These are phyloP conservation scores for Narthecium ossifragum DNA, from an alignment of 106 monocot genomes.

Conservation along the genomic window DNA sequence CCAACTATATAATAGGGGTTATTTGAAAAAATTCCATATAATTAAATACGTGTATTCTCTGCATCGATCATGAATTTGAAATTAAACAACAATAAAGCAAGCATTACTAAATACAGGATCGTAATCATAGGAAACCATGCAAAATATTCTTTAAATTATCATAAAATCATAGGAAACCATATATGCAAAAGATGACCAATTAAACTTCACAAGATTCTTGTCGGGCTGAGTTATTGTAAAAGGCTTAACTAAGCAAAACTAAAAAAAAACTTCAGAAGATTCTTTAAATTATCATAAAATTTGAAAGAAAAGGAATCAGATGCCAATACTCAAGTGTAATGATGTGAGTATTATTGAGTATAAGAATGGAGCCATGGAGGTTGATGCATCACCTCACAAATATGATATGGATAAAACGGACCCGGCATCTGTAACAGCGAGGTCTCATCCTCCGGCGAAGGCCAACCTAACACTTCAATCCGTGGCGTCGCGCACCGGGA, in stretches of 20 bases:
- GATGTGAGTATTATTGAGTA: too few relatives aligned
- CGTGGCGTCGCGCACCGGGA: background rate
- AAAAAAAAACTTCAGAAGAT: too few relatives aligned
- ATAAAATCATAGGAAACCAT: too few relatives aligned
- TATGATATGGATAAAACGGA: background rate
- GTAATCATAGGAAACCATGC: too few relatives aligned
- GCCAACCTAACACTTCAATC: background rate
- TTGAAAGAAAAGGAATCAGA: background rate
- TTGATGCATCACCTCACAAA: background rate
- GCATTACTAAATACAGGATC: too few relatives aligned
- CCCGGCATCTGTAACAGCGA: conserved; percentile 1
- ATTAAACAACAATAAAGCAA: too few relatives aligned
- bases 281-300: background rate
- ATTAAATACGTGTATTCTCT: too few relatives aligned
- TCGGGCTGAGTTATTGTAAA: background rate
- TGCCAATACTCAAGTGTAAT: too few relatives aligned
- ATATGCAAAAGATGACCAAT: background rate
- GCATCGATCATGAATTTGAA: too few relatives aligned
- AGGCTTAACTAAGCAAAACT: background rate
- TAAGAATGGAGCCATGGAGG: background rate
- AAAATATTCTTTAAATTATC: too few relatives aligned
- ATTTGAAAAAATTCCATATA: too few relatives aligned
- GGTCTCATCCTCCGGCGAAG: background rate
- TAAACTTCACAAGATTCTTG: background rate
- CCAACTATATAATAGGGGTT: too few relatives aligned